Evolutionary conservation across 768 basidiomycete species (phyloP), one percentile per base, ranked within the genome.

Genomic region (Collybiopsis confluens): DNA sequence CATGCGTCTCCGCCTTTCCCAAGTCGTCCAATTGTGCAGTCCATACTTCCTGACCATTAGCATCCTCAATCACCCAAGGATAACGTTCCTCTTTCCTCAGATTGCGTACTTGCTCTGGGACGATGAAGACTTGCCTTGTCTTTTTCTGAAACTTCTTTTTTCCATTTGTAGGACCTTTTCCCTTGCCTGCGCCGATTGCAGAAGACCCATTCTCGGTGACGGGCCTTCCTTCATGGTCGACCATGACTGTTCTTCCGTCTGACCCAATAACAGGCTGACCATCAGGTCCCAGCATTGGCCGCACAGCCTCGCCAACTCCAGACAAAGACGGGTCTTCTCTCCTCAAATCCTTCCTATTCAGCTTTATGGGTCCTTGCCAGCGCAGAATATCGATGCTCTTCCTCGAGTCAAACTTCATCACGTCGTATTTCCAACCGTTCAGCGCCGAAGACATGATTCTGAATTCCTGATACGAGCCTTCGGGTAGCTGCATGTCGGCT

Each of bases 41-140:
- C 92, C 92, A 95, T 13, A 82, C 66, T 69, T 94, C 90, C 54
- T 76, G 72, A 47, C 81, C 77, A 18, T 76, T 75, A 35, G 77
- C 80, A 65, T 92, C 91, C 72, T 95, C 92, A 73, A 94, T 81
- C 36, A 95, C 87, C 92, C 92, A 95, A 2, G 92, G 92, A 68
- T 89, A 90, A 58, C 89, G 74, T 70, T 95, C 92, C 70, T 95
- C 92, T 63, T 79, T 80, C 66, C 88, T 76, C 61, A 94, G 73
- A 69, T 90, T 86, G 59, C 91, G 74, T 47, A 81, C 76, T 36
- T 85, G 85, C 52, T 93, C 90, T 0, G 88, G 82, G 1, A 92
- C 86, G 56, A 83, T 79, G 70, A 86, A 92, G 18, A 94, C 89
- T 73, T 92, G 73, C 67, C 81, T 60, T 73, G 93, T 80, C 85